Evolutionary conservation across 2,329 filamentous ascomycete species (phyloP).

Genomic region (Apiospora malaysiana): DNA sequence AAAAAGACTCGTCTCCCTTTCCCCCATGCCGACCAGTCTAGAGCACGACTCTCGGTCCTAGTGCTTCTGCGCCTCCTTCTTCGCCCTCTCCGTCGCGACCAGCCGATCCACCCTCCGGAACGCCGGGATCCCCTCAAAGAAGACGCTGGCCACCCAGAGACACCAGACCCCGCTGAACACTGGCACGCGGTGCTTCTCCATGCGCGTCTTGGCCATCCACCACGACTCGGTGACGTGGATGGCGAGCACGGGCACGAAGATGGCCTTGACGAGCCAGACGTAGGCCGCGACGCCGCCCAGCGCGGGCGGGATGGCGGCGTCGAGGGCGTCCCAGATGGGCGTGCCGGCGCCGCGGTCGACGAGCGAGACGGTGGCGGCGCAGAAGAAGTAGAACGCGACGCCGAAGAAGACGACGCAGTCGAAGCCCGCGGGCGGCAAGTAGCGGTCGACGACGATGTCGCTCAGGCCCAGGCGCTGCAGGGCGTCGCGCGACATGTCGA

Average conservation of each 20-base stretch:
- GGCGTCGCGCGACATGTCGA: slow-evolving; percentile 69
- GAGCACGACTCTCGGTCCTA: slow-evolving; percentile 27
- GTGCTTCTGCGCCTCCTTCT: slow-evolving; percentile 49
- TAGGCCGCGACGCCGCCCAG: slow-evolving; percentile 60
- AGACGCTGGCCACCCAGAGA: slow-evolving; percentile 58
- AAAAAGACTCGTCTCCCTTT: background rate
- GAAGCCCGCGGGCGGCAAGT: slow-evolving; percentile 46
- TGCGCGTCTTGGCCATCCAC: slow-evolving; percentile 54
- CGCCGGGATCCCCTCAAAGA: slow-evolving; percentile 59
- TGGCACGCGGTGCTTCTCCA: slow-evolving; percentile 55
- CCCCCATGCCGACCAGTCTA: background rate
- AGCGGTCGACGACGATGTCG: slow-evolving; percentile 50
- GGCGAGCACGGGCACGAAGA: slow-evolving; percentile 64
- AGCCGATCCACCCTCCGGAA: slow-evolving; percentile 58
- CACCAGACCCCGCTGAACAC: slow-evolving; percentile 56
- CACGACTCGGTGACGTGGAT: slow-evolving; percentile 72
- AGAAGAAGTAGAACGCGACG: slow-evolving; percentile 60
- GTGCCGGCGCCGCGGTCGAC: slow-evolving; percentile 55
- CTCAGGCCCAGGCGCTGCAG: slow-evolving; percentile 65
- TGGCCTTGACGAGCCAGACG: slow-evolving; percentile 60
- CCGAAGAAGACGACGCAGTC: slow-evolving; percentile 61
- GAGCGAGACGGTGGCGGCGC: slow-evolving; percentile 53
- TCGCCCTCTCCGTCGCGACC: slow-evolving; percentile 49
- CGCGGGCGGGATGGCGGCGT: slow-evolving; percentile 53
- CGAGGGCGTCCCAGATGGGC: slow-evolving; percentile 53